These are phyloP conservation scores for Globisporangium barbulae DNA, from an alignment of 352 stramenopile genomes.

Conservation along the genomic window DNA sequence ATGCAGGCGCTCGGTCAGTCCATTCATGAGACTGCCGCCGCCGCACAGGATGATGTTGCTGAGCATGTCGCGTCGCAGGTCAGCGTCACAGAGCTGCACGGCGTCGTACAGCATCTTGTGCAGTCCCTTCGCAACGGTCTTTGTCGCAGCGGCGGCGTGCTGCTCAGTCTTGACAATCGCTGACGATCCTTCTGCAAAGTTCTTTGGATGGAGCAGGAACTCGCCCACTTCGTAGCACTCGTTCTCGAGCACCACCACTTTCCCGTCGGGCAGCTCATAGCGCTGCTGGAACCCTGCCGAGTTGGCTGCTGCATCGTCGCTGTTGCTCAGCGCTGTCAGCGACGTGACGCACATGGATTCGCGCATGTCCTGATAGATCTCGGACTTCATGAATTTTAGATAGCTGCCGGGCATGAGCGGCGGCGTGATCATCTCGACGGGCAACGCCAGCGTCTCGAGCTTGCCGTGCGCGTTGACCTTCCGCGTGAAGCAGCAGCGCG, in stretches of 20 bases:
- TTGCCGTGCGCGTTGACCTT: constrained; percentile 52
- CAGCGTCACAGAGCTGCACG: constrained; percentile 78
- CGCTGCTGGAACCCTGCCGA: constrained; percentile 24
- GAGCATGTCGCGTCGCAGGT: constrained; percentile 81
- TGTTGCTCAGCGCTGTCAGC: constrained; percentile 42
- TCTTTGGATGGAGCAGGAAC: constrained; percentile 67
- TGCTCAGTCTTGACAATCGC: constrained; percentile 47
- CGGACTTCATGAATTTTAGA: constrained; percentile 62
- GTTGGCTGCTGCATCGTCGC: constrained; percentile 19
- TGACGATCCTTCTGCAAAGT: constrained; percentile 31
- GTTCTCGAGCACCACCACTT: constrained; percentile 52
- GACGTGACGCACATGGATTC: constrained; percentile 55
- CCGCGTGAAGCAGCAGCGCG: constrained; percentile 62
- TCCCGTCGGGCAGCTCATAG: constrained; percentile 83
- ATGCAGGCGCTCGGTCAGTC: constrained; percentile 80
- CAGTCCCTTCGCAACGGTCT: constrained; percentile 59
- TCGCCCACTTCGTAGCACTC: constrained; percentile 76
- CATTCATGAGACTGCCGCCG: constrained; percentile 65
- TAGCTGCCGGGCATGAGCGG: constrained; percentile 64
- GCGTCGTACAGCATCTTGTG: constrained; percentile 82
- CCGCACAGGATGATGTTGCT: constrained; percentile 87
- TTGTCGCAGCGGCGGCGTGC: constrained; percentile 37
- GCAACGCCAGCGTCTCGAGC: constrained; percentile 51
- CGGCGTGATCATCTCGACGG: constrained; percentile 32
- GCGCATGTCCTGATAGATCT: constrained; percentile 78